phyloP scores from a whole-genome alignment of 129 eudicot species.

The Oenanthe sinensis region DNA sequence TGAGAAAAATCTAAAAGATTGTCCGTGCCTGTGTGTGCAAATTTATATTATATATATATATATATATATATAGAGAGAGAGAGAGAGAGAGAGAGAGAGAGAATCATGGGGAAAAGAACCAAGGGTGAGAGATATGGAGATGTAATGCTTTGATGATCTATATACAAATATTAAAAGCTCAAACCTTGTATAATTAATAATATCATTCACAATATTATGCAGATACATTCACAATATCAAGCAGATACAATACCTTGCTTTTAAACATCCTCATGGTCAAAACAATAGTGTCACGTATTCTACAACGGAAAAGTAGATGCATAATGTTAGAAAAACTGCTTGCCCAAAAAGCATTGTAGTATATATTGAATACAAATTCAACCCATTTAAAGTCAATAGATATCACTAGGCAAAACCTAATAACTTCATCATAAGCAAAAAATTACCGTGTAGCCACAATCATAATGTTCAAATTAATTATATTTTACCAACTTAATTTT shows the following conservation, averaged over 20 bases:
- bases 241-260: constrained; percentile 61
- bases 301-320: constrained; percentile 19
- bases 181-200: not conserved
- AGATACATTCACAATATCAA: not conserved
- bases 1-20: not conserved
- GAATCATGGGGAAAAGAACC: not conserved
- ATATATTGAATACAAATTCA: not conserved
- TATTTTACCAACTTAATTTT: not conserved
- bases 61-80: too few species aligned
- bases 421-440: not conserved
- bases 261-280: constrained; percentile 91
- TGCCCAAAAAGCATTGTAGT: not conserved
- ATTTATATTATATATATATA: too few species aligned
- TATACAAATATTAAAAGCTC: not conserved
- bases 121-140: not conserved
- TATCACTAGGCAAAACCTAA: not conserved
- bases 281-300: constrained; percentile 81
- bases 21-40: not conserved
- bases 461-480: not conserved
- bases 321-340: constrained; percentile 1
- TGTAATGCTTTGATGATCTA: not conserved
- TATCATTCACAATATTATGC: not conserved
- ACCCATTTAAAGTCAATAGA: not conserved
- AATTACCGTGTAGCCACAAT: not conserved
- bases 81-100: too few species aligned